phyloP scores from a whole-genome alignment of 2,329 filamentous ascomycete species.

The Fusarium abutilonis region DNA sequence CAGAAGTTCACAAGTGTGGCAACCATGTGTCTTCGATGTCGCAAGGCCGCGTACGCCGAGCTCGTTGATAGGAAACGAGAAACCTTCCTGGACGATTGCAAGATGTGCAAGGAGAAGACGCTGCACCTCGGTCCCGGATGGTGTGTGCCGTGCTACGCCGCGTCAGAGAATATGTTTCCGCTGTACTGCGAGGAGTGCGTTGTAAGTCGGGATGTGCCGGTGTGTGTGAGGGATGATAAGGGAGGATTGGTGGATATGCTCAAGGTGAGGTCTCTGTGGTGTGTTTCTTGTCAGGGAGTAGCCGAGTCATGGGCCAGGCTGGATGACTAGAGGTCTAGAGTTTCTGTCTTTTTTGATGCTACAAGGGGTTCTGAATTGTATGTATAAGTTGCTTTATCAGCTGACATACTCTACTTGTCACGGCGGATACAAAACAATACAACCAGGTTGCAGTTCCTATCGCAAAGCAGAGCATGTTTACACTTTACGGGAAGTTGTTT shows the following conservation, averaged over 20 bases:
- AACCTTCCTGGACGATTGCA: conserved; percentile 11
- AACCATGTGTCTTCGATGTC: conserved; percentile 18
- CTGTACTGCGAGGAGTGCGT: conserved; percentile 31
- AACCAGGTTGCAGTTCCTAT: too few relatives aligned
- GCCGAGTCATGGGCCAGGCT: conserved; percentile 29
- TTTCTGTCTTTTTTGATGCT: too few relatives aligned
- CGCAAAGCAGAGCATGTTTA: too few relatives aligned
- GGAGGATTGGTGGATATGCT: conserved; percentile 32
- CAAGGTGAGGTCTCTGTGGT: conserved; percentile 34
- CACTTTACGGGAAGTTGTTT: too few relatives aligned
- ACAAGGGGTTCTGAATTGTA: too few relatives aligned
- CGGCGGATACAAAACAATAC: too few relatives aligned
- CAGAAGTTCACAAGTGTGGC: not conserved
- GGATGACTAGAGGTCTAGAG: too few relatives aligned
- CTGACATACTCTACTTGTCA: too few relatives aligned
- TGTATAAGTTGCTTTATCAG: conserved; percentile 31
- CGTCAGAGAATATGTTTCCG: not conserved
- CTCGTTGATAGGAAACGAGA: not conserved
- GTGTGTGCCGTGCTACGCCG: conserved; percentile 29
- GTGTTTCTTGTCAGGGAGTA: conserved; percentile 16
- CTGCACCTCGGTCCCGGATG: conserved; percentile 37
- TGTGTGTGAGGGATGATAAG: conserved; percentile 13
- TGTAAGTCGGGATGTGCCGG: conserved; percentile 8
- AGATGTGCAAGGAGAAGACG: conserved; percentile 7
- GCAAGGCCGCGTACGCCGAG: not conserved